phyloP scores from a whole-genome alignment of 305 asterid genomes.

The Fraxinus velutina region DNA sequence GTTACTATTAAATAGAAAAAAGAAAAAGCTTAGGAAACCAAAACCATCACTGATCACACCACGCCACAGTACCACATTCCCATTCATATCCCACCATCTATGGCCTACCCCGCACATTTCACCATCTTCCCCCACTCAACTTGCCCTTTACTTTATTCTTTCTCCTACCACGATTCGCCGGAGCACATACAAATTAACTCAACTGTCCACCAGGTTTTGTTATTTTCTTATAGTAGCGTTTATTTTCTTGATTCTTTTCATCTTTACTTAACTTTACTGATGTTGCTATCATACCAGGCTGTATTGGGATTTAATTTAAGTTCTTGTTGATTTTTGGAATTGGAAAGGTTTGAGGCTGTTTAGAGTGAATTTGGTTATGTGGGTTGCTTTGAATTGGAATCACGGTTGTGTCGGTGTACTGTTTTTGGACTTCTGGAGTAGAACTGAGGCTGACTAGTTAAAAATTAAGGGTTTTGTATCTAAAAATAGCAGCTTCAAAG shows the following conservation, averaged over 20 bases:
- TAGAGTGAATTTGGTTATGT: slow-evolving; percentile 16
- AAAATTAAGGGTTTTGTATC: slow-evolving; percentile 3
- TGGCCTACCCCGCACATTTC: slow-evolving; percentile 36
- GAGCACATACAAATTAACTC: not conserved
- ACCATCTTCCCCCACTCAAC: slow-evolving; percentile 42
- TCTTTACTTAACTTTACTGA: not conserved
- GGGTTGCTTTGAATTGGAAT: slow-evolving; percentile 28
- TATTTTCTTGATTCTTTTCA: not conserved
- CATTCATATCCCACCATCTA: slow-evolving; percentile 31
- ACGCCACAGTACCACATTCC: slow-evolving; percentile 11
- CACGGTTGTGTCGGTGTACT: slow-evolving; percentile 27
- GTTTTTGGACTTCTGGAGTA: slow-evolving; percentile 31
- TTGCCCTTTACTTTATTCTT: slow-evolving; percentile 25
- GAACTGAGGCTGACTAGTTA: slow-evolving; percentile 39
- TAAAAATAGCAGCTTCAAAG: not conserved
- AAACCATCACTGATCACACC: slow-evolving; percentile 22
- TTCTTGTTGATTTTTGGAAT: not conserved
- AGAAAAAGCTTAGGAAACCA: not conserved
- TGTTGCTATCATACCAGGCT: not conserved
- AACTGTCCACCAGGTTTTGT: not conserved
- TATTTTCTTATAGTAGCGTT: not conserved
- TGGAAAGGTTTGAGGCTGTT: not conserved
- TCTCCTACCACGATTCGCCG: slow-evolving; percentile 13
- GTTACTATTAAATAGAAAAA: slow-evolving; percentile 3
- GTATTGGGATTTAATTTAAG: not conserved